phyloP scores from a whole-genome alignment of 2,329 filamentous ascomycete species.

The Xylaria multiplex region DNA sequence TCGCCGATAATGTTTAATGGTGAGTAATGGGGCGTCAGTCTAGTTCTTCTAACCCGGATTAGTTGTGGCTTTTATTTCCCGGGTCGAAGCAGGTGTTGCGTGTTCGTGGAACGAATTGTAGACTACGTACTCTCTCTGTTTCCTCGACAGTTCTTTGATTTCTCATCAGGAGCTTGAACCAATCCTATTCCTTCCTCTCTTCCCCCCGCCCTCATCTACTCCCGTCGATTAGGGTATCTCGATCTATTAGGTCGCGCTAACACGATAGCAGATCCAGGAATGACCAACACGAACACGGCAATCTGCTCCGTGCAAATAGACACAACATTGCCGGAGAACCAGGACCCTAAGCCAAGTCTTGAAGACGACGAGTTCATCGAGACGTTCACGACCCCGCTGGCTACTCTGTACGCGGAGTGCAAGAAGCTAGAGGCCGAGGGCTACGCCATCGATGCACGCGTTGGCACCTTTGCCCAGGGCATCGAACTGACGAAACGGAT shows the following conservation, averaged over 20 bases:
- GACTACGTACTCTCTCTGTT: neutral
- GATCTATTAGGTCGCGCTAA: slow-evolving; percentile 1
- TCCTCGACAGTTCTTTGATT: neutral
- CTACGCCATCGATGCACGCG: slow-evolving; percentile 81
- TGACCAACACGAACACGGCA: slow-evolving; percentile 61
- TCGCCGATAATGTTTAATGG: slow-evolving; percentile 50
- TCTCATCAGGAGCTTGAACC: neutral
- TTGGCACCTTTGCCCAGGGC: slow-evolving; percentile 81
- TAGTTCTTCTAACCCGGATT: neutral
- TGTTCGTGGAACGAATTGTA: neutral
- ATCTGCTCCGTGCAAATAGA: slow-evolving; percentile 81
- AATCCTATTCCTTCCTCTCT: neutral
- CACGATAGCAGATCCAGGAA: slow-evolving; percentile 22
- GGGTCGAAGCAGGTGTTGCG: neutral
- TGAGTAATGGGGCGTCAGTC: slow-evolving; percentile 31
- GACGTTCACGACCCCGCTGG: slow-evolving; percentile 75
- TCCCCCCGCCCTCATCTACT: neutral
- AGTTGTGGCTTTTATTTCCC: neutral
- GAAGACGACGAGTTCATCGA: slow-evolving; percentile 88
- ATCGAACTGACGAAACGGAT: slow-evolving; percentile 75
- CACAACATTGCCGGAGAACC: slow-evolving; percentile 73
- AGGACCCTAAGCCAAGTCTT: slow-evolving; percentile 73
- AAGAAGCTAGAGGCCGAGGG: slow-evolving; percentile 74
- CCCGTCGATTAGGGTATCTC: neutral
- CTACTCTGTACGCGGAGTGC: slow-evolving; percentile 72